phyloP scores from a whole-genome alignment of 2,329 filamentous ascomycete species.

The Arthrobotrys iridis region DNA sequence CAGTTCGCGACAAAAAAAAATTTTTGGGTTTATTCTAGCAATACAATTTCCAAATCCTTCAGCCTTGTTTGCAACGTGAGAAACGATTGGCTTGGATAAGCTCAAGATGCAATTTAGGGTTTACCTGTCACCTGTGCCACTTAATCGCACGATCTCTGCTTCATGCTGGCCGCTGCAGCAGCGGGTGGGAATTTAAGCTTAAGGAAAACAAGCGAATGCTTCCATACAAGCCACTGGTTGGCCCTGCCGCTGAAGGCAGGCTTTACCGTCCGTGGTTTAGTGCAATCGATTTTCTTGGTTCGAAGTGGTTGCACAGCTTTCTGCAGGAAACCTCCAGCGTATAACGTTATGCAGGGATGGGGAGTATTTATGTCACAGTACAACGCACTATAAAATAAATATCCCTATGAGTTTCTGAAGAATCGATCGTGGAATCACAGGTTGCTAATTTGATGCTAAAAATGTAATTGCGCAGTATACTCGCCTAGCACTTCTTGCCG shows the following conservation, averaged over 20 bases:
- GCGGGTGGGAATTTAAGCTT: slow-evolving; percentile 3
- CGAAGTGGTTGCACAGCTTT: slow-evolving; percentile 14
- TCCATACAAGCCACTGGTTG: not conserved
- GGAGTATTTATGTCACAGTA: not conserved
- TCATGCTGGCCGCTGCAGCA: not conserved
- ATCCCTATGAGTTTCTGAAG: too few species aligned
- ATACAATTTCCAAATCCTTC: not conserved
- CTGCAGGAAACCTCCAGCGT: not conserved
- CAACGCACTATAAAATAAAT: too few species aligned
- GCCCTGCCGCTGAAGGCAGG: too few species aligned
- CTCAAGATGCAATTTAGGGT: not conserved
- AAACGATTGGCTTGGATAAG: not conserved
- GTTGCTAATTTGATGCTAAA: too few species aligned
- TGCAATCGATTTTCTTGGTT: not conserved
- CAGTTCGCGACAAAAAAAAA: not conserved
- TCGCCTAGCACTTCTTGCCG: too few species aligned
- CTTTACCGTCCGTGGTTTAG: slow-evolving; percentile 5
- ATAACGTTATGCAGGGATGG: not conserved
- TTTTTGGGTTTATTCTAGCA: too few species aligned
- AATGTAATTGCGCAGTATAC: too few species aligned
- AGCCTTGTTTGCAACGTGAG: too few species aligned
- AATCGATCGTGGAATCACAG: too few species aligned
- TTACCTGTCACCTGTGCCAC: not conserved
- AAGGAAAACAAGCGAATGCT: slow-evolving; percentile 2
- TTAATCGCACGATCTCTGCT: not conserved